A percentile compares a stretch with the other conserved stretches of the same genome.
Conservation (phyloP, 805 yeast species). For the Metschnikowia similis region DNA sequence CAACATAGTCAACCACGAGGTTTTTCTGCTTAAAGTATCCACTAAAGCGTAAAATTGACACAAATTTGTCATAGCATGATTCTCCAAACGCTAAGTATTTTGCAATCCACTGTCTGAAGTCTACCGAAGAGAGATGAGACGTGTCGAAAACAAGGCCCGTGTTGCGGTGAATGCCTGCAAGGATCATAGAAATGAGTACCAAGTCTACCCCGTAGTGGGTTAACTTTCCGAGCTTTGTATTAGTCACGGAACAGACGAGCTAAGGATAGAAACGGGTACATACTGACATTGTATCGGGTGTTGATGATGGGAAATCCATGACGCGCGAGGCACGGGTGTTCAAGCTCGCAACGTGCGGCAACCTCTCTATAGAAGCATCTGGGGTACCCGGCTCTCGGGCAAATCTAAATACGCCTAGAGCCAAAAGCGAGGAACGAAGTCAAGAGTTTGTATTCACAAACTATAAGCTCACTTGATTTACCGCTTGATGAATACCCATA, state of each 20-base stretch:
- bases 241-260: neutral
- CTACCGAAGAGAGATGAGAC: conserved; percentile 43
- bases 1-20: conserved; percentile 32
- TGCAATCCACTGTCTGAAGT: conserved; percentile 44
- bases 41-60: conserved; percentile 42
- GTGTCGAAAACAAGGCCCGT: conserved; percentile 68
- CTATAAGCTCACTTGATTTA: too few relatives aligned
- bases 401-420: too few relatives aligned
- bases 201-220: conserved; percentile 75
- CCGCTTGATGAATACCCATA: too few relatives aligned
- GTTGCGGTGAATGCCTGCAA: conserved; percentile 82
- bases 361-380: too few relatives aligned
- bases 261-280: neutral
- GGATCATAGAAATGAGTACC: conserved; percentile 69
- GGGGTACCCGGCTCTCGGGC: too few relatives aligned
- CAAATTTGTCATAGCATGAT: conserved; percentile 46
- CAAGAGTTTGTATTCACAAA: too few relatives aligned
- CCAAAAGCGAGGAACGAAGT: too few relatives aligned
- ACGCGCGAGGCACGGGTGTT: neutral
- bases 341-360: neutral
- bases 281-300: conserved; percentile 4
- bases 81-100: conserved; percentile 61
- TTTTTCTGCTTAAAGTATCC: conserved; percentile 48
- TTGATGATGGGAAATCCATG: neutral
- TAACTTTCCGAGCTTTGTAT: conserved; percentile 51